phyloP scores from a whole-genome alignment of 1,284 basidiomycete species.

The Mycena citricolor region DNA sequence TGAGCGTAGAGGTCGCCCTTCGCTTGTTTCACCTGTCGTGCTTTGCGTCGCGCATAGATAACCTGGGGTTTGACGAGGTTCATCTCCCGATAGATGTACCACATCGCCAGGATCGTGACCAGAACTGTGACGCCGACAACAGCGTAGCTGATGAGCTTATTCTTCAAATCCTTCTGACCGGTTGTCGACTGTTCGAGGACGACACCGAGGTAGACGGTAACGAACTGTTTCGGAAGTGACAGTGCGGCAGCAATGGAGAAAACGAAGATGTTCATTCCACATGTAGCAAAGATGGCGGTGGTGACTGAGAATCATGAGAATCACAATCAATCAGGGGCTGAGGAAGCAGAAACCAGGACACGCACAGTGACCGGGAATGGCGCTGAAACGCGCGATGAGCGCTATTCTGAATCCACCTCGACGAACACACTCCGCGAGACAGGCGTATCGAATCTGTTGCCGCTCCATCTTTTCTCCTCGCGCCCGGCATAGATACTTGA shows the following conservation, averaged over 20 bases:
- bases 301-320: conserved; percentile 40
- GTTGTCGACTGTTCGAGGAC: conserved; percentile 49
- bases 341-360: conserved; percentile 14
- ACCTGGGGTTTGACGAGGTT: conserved; percentile 71
- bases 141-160: conserved; percentile 61
- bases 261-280: conserved; percentile 72
- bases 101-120: conserved; percentile 78
- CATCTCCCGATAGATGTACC: conserved; percentile 82
- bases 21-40: conserved; percentile 41
- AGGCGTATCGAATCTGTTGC: conserved; percentile 72
- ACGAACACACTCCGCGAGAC: conserved; percentile 73
- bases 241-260: conserved; percentile 73
- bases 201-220: conserved; percentile 75
- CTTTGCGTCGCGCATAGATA: conserved; percentile 73
- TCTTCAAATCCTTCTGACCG: conserved; percentile 43
- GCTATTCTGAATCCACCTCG: conserved; percentile 81
- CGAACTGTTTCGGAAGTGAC: conserved; percentile 77
- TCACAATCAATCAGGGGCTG: no score
- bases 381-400: conserved; percentile 70
- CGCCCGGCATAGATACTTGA: conserved; percentile 61
- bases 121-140: conserved; percentile 65
- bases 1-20: conserved; percentile 3
- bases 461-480: conserved; percentile 73
- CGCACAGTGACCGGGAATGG: conserved; percentile 78
- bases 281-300: conserved; percentile 78